Evolutionary conservation across 129 eudicot species (phyloP).

Genomic region (Flaveria brownii): DNA sequence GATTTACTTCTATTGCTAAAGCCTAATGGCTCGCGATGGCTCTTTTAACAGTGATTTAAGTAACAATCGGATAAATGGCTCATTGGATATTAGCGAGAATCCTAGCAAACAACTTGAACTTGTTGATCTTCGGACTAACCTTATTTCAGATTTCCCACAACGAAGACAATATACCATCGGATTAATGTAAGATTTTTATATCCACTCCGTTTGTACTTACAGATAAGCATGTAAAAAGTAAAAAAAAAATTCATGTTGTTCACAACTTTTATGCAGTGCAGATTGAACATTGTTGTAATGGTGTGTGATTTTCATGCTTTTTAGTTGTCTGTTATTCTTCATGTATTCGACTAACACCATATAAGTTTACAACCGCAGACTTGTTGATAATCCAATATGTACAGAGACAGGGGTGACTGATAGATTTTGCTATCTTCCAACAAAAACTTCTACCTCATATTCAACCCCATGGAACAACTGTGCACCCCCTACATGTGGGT

Average conservation of each 20-base stretch:
- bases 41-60: constrained; percentile 37
- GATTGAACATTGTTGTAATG: background rate
- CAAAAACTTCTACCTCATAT: constrained; percentile 32
- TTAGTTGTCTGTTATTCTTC: background rate
- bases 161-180: constrained; percentile 20
- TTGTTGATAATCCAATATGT: constrained; percentile 56
- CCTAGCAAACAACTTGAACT: constrained; percentile 59
- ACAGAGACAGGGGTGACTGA: constrained; percentile 36
- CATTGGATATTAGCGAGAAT: constrained; percentile 52
- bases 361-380: constrained; percentile 37
- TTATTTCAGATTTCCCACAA: constrained; percentile 17
- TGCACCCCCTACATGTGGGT: constrained; percentile 39
- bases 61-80: constrained; percentile 57
- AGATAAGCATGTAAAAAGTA: background rate
- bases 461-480: constrained; percentile 51
- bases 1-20: constrained; percentile 26
- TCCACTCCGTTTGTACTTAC: background rate
- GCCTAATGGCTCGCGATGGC: constrained; percentile 6
- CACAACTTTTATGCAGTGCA: background rate
- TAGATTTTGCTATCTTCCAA: constrained; percentile 42
- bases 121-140: constrained; percentile 64
- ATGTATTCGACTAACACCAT: background rate
- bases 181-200: constrained; percentile 26
- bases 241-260: background rate
- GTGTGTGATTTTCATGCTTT: background rate